phyloP scores from a whole-genome alignment of 441 rosid species.

The Theobroma grandiflorum region DNA sequence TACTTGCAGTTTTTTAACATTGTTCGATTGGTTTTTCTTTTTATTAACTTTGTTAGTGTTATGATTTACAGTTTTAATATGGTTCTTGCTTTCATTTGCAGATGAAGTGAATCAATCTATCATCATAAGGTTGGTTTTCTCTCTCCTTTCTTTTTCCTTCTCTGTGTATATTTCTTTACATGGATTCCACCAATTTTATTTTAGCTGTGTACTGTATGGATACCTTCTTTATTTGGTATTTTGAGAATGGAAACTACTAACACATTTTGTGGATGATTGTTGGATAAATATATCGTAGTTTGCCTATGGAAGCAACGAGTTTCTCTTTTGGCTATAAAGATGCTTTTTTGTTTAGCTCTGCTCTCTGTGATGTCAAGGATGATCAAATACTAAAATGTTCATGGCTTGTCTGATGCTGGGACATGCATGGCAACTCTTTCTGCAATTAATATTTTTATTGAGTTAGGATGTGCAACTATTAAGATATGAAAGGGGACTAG shows the following conservation, averaged over 20 bases:
- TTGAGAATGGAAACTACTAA: constrained; percentile 17
- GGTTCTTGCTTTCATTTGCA: constrained; percentile 49
- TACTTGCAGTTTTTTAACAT: constrained; percentile 39
- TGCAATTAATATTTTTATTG: not conserved
- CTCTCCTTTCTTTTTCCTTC: constrained; percentile 11
- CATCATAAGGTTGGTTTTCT: constrained; percentile 86
- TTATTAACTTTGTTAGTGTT: constrained; percentile 12
- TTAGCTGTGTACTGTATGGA: not conserved
- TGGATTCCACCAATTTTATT: not conserved
- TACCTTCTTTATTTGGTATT: constrained; percentile 11
- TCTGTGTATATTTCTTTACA: not conserved
- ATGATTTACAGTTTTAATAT: constrained; percentile 31
- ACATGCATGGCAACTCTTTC: not conserved
- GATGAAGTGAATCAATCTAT: constrained; percentile 99
- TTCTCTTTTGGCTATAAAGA: constrained; percentile 5
- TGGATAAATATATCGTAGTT: constrained; percentile 5
- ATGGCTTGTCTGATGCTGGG: constrained; percentile 20
- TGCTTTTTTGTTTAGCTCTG: not conserved
- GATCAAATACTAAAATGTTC: not conserved
- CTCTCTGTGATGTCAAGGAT: not conserved
- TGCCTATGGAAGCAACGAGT: not conserved
- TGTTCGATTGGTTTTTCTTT: constrained; percentile 23
- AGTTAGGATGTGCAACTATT: constrained; percentile 9
- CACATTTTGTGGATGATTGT: constrained; percentile 4
- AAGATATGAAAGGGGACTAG: not conserved